phyloP scores from a whole-genome alignment of 164 flowering plant species.

The Kalanchoe fedtschenkoi region DNA sequence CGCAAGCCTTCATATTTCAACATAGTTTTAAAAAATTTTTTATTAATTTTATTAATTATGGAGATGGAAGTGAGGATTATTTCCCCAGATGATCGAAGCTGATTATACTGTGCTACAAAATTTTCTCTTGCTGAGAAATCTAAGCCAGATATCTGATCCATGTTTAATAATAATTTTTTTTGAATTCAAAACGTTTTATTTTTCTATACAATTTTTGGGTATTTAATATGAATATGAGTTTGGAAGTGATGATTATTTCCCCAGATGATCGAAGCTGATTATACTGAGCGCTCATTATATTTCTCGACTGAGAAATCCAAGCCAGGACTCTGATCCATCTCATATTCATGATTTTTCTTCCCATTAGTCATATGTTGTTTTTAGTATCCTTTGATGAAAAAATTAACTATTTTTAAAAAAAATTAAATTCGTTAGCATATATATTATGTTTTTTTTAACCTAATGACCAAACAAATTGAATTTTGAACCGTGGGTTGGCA shows the following conservation, averaged over 20 bases:
- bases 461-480: too few relatives aligned
- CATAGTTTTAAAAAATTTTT: too few relatives aligned
- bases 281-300: background rate
- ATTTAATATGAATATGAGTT: too few relatives aligned
- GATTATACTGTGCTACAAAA: constrained; percentile 3
- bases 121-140: background rate
- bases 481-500: too few relatives aligned
- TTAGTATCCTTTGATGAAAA: too few relatives aligned
- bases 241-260: background rate
- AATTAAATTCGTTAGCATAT: too few relatives aligned
- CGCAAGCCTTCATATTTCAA: background rate
- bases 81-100: constrained; percentile 5
- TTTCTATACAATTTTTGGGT: too few relatives aligned
- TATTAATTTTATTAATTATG: background rate
- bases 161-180: too few relatives aligned
- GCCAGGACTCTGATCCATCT: constrained; percentile 2
- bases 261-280: constrained; percentile 4
- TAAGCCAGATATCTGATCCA: constrained; percentile 2
- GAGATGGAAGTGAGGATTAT: constrained; percentile 2
- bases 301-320: background rate
- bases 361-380: too few relatives aligned
- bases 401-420: too few relatives aligned
- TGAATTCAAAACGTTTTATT: too few relatives aligned
- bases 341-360: background rate
- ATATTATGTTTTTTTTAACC: too few relatives aligned